Evolutionary conservation across 106 monocot species (phyloP).

Genomic region (Triglochin maritima): DNA sequence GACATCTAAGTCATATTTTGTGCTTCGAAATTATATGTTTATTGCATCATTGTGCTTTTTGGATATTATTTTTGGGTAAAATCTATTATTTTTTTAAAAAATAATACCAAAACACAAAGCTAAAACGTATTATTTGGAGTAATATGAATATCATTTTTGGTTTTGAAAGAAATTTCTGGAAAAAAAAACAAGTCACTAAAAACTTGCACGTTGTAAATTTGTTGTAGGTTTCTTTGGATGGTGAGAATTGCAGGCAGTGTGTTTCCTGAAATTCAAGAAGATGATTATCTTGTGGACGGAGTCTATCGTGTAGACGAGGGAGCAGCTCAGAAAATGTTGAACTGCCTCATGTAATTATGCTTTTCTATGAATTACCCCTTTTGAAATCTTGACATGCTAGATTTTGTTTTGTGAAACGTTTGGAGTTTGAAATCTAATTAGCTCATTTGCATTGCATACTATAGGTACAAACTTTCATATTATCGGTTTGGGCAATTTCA

Average conservation of each 20-base stretch:
- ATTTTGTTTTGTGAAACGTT: not conserved
- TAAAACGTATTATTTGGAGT: too few species aligned
- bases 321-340: conserved; percentile 16
- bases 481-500: conserved; percentile 14
- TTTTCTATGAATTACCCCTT: not conserved
- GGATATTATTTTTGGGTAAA: too few species aligned
- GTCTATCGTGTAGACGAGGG: conserved; percentile 28
- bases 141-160: too few species aligned
- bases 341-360: too few species aligned
- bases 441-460: not conserved
- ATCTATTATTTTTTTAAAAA: too few species aligned
- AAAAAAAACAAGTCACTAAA: too few species aligned
- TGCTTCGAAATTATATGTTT: too few species aligned
- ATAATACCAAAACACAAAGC: too few species aligned
- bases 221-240: conserved; percentile 26
- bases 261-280: conserved; percentile 25
- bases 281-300: conserved; percentile 34
- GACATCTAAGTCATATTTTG: too few species aligned
- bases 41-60: too few species aligned
- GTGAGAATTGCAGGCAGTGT: conserved; percentile 28
- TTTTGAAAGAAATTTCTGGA: too few species aligned
- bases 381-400: not conserved
- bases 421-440: not conserved
- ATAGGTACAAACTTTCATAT: conserved; percentile 26
- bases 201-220: too few species aligned